Evolutionary conservation across 257 asterid species (phyloP), one percentile per base, ranked within the genome.

Genomic region (Gentiana macrophylla): DNA sequence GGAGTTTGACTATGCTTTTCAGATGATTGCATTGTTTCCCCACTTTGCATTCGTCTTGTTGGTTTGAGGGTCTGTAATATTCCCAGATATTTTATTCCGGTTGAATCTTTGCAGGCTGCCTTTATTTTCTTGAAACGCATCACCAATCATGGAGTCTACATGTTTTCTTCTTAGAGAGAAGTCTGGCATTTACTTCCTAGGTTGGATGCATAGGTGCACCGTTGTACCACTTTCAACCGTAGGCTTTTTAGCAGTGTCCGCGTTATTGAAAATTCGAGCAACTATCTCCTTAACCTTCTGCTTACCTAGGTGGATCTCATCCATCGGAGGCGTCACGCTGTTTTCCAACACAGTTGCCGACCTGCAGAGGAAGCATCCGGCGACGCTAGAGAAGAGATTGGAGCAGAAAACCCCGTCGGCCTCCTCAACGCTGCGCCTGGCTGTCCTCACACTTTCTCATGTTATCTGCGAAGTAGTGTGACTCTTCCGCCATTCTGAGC

Each of bases 231-330:
- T 81, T 35, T 85, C 91, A 60, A 79, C 86, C 53, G 81, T 75
- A 46, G 86, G 70, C 47, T 84, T 70, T 57, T 86, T 86, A 37
- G 67, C 66, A 33, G 85, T 78, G 51, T 86, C 95, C 3, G 80
- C 69, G 60, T 41, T 70, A 49, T 64, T 84, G 70, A 83, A 56
- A 35, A 86, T 74, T 65, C 87, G 74, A 13, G 86, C 84, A 6
- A 94, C 95, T 50, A 86, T 80, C 70, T 80, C 89, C 65, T 83
- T 92, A 34, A 89, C 95, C 73, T 76, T 86, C 68, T 76, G 95
- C 55, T 86, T 86, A 37, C 93, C 95, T 52, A 73, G 53, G 77
- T 83, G 89, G 64, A 86, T 78, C 67, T 83, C 89, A 70, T 55
- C 80, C 79, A 76, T 49, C 1, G 88, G 86, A 15, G 88, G 88